Percentiles rank a stretch among this genome's conserved stretches.
Evolutionary conservation across 257 asterid species (phyloP).

Genomic region (Fraxinus cuspidata): DNA sequence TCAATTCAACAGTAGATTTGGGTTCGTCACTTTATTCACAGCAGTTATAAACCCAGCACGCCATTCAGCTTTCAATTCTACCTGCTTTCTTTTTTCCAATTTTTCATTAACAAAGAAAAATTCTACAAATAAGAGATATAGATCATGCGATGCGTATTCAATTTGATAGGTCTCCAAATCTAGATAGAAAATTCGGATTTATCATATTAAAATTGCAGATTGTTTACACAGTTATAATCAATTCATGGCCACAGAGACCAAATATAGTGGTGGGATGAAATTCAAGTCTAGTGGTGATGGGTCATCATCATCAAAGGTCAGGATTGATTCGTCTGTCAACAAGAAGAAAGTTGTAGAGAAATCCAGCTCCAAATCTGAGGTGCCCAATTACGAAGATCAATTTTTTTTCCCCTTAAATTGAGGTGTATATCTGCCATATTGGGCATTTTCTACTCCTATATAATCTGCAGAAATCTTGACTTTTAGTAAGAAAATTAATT

Average conservation of each 20-base stretch:
- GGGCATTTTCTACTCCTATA: not conserved
- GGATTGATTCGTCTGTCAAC: conserved; percentile 44
- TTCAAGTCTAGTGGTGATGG: conserved; percentile 45
- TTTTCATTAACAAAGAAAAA: not conserved
- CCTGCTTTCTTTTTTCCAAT: not conserved
- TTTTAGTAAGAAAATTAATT: too few species aligned
- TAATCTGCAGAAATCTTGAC: not conserved
- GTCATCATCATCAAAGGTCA: conserved; percentile 51
- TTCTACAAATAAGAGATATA: not conserved
- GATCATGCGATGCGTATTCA: not conserved
- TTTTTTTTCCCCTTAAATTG: not conserved
- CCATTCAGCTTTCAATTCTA: not conserved
- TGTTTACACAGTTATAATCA: conserved; percentile 14
- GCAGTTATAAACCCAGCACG: conserved; percentile 5
- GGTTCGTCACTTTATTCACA: not conserved
- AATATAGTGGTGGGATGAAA: conserved; percentile 48
- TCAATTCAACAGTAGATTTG: conserved; percentile 4
- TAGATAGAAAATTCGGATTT: not conserved
- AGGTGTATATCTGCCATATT: not conserved
- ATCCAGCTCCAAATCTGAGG: conserved; percentile 46
- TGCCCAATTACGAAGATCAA: conserved; percentile 12
- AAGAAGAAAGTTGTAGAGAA: conserved; percentile 56
- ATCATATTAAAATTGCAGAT: conserved; percentile 5
- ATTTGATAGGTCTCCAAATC: not conserved
- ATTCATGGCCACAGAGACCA: conserved; percentile 50